Base-by-base conservation (phyloP, 768 basidiomycete genomes). In the Tricholoma saponaceum region DNA sequence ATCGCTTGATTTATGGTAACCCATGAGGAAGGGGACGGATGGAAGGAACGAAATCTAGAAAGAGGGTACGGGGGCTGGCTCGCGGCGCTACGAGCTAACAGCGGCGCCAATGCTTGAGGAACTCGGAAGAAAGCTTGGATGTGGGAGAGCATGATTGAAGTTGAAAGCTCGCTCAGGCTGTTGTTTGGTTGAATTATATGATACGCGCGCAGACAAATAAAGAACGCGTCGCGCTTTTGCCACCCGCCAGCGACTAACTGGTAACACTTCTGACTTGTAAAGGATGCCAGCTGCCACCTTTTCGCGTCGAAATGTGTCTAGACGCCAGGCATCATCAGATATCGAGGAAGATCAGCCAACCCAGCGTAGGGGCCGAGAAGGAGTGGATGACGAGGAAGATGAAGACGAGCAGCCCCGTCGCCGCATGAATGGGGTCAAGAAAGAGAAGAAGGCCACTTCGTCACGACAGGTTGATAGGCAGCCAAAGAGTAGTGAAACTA, bases 1-100 rank as follows among this genome's bases (percentile, higher is more conserved):
- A 93, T 88, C 32, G 93, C 86, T 72, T 96, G 94, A 73, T 95
- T 95, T 64, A 96, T 81, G 1, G 95, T 96, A 30, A 79, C 79
- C 55, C 74, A 71, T 7, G 83, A 65, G n/a, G 79, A 72, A 0
- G 84, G 74, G 33, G 89, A 82, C 5, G 83, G 69, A 61, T 87
- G 87, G 71, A 92, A 91, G 14, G 80, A 70, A 59, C 86, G 79
- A 56, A 72, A 70, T 56, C 70, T 69, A 20, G 66, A 43, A 16
- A 67, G 43, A 47, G 65, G 56, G 28, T 60, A 44, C 12, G 57
- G n/a, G 2, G 8, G 35, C 13, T 32, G 47, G 28, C 16, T 26
- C 35, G 39, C 20, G n/a, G 52, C 18, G 46, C 41, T 57, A 20
- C 67, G 65, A 6, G 64, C 55, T 16, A 72, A 43, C 23, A 69